Base-by-base conservation (phyloP, 441 rosid genomes). In the Hypseocharis bilobata region DNA sequence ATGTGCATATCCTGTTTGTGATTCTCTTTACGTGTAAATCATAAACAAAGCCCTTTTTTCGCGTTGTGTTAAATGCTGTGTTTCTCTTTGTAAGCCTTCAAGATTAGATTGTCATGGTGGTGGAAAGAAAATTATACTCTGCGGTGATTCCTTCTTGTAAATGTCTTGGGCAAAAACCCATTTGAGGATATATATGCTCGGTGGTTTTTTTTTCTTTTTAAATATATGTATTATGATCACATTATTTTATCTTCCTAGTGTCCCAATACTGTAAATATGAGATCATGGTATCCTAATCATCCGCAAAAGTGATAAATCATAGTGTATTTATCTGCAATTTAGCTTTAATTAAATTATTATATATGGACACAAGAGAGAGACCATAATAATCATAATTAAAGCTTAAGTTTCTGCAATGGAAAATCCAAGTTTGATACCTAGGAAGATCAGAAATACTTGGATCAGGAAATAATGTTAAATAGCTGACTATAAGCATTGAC, bases 1-100 rank as follows among this genome's bases (percentile, higher is more conserved):
- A 65, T 81, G 84, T 80, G 84, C 77, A 80, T 74, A 71, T 73
- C 32, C 17, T 40, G 70, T 47, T 70, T 69, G 74, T 63, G 70
- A 28, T 64, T 30, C 26, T 64, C 36, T 73, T 47, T 64, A 26
- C 40, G 40, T 82, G 83, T 82, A 81, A 80, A 84, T 73, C 80
- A 73, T 59, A 13, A 61, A 60, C 23, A 55, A 63, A n/a, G 79
- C 57, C 45, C 51, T 16, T 68, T 65, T 30, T 66, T 65, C 8
- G 67, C 62, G 19, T 68, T 73, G 54, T 23, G 67, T 74, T 40
- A 55, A 68, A 51, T 60, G 65, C 29, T 60, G 1, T 45, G 66
- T 29, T 60, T 72, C 45, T 55, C 68, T 63, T 6, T 59, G 20
- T 52, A 51, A 62, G 47, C 44, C 44, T 36, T 44, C n/a, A 20